Percentiles rank a stretch among this genome's conserved stretches.
Evolutionary conservation across 352 stramenopile species (phyloP).

Genomic region (Globisporangium nodosum): DNA sequence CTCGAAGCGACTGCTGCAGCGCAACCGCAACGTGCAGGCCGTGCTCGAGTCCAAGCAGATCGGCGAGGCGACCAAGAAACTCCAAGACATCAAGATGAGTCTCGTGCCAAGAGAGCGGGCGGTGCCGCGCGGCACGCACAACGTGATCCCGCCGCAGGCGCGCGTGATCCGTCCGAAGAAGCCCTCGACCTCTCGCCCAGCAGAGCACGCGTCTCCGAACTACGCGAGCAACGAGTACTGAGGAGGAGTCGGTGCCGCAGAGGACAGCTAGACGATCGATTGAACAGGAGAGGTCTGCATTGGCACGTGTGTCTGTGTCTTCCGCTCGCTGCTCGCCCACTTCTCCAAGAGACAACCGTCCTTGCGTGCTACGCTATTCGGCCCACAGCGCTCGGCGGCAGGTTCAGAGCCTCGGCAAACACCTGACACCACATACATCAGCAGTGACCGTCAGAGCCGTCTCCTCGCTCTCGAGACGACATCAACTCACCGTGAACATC

Average conservation of each 20-base stretch:
- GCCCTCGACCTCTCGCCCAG: constrained; percentile 29
- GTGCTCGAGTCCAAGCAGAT: constrained; percentile 93
- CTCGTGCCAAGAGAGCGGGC: constrained; percentile 61
- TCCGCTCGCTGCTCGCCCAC: not conserved
- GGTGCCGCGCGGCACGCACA: constrained; percentile 41
- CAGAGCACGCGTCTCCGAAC: constrained; percentile 9
- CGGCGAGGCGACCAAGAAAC: constrained; percentile 62
- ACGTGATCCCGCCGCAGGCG: constrained; percentile 71
- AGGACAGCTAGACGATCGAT: not conserved
- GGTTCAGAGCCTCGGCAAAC: constrained; percentile 68
- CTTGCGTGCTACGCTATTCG: constrained; percentile 16
- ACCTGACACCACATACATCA: constrained; percentile 24
- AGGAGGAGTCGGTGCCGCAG: not conserved
- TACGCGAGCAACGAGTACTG: not conserved
- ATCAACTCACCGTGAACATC: constrained; percentile 56
- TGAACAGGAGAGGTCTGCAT: not conserved
- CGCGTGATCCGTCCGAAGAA: constrained; percentile 72
- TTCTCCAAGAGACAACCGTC: not conserved
- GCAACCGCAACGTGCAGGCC: constrained; percentile 93
- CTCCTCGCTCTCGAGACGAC: not conserved
- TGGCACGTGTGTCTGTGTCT: not conserved
- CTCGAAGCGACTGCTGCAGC: constrained; percentile 91
- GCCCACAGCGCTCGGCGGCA: constrained; percentile 25
- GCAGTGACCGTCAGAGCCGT: not conserved
- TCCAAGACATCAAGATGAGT: constrained; percentile 80